Evolutionary conservation across 2,329 filamentous ascomycete genomes (phyloP).

Genomic region (Mollisia scopiformis): DNA sequence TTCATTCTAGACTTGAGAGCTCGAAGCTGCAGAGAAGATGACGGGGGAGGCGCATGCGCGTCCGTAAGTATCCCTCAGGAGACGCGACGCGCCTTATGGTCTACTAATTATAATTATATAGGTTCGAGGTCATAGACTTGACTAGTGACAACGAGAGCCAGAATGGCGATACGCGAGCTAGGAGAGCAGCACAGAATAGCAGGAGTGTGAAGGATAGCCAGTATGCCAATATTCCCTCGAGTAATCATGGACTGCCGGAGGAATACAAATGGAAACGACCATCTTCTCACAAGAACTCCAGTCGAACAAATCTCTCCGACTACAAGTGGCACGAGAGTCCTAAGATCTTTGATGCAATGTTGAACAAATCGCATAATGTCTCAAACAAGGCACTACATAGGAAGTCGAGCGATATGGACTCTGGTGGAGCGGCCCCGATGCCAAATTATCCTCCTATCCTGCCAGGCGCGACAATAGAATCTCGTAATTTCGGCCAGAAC

Average conservation of each 20-base stretch:
- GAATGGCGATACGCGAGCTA: neutral
- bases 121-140: neutral
- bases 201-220: neutral
- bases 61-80: neutral
- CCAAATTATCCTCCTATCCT: neutral
- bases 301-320: no score
- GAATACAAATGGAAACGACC: neutral
- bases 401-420: neutral
- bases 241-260: neutral
- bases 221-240: neutral
- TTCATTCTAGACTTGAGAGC: neutral
- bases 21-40: neutral
- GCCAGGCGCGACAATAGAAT: neutral
- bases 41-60: neutral
- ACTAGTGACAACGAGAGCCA: neutral
- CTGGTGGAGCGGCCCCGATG: neutral
- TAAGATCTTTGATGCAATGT: no score
- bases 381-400: no score
- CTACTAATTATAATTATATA: neutral
- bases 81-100: slow-evolving; percentile 1
- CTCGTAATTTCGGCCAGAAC: no score
- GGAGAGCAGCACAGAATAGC: neutral
- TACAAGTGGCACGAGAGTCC: no score
- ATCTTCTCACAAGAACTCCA: neutral
- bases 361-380: no score